phyloP scores from a whole-genome alignment of 1,284 basidiomycete species.

The Pseudozyma flocculosa region DNA sequence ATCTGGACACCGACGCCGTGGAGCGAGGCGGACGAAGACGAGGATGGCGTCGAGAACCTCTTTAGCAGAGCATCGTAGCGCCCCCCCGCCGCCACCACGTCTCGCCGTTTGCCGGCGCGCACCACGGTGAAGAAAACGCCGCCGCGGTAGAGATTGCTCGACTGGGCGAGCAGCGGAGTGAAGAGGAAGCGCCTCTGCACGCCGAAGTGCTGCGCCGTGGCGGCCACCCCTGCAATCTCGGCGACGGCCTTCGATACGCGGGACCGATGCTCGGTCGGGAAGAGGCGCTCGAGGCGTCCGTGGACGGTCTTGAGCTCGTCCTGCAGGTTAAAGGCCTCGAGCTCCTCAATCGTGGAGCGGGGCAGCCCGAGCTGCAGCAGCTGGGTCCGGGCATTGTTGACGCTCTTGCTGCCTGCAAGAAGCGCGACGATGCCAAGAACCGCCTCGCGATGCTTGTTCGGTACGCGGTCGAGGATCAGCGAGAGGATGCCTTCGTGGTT shows the following conservation, averaged over 20 bases:
- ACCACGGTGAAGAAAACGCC: conserved; percentile 76
- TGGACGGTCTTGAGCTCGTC: conserved; percentile 43
- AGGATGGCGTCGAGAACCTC: conserved; percentile 64
- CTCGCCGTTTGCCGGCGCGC: conserved; percentile 66
- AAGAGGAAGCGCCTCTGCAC: conserved; percentile 68
- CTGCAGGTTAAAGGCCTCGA: conserved; percentile 42
- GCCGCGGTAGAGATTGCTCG: conserved; percentile 68
- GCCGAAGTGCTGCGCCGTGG: conserved; percentile 67
- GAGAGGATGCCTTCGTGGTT: conserved; percentile 49
- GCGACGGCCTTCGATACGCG: conserved; percentile 58
- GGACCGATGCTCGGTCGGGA: conserved; percentile 37
- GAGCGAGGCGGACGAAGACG: conserved; percentile 49
- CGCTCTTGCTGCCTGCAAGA: conserved; percentile 30
- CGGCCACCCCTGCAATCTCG: conserved; percentile 69
- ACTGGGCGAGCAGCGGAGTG: conserved; percentile 68
- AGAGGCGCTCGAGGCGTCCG: conserved; percentile 30
- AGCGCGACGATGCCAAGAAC: conserved; percentile 34
- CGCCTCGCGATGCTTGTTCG: conserved; percentile 41
- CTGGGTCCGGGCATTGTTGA: conserved; percentile 35
- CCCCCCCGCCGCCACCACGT: conserved; percentile 75
- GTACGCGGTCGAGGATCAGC: conserved; percentile 49
- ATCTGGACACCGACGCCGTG: conserved; percentile 75
- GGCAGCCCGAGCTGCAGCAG: conserved; percentile 44
- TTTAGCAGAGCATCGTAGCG: conserved; percentile 75
- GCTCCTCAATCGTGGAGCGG: conserved; percentile 50